A percentile compares a stretch with the other conserved stretches of the same genome.
Evolutionary conservation across 75 land plant genomes (phyloP).

Genomic region (Cupressus sempervirens): DNA sequence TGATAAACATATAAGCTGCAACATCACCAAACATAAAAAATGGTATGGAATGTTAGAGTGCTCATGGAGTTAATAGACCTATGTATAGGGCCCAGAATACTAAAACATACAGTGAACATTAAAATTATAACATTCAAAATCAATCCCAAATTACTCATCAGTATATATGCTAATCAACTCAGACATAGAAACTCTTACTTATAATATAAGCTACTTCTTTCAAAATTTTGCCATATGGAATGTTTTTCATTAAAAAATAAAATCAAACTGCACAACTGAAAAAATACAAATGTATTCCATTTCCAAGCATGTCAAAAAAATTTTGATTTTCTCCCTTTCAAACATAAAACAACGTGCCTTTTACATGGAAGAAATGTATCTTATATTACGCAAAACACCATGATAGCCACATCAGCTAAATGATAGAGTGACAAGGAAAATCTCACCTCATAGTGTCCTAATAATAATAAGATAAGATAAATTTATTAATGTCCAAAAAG

Average conservation of each 20-base stretch:
- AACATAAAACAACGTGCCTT: background rate
- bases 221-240: background rate
- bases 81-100: background rate
- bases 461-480: no score
- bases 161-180: background rate
- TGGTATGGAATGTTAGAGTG: background rate
- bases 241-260: background rate
- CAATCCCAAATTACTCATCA: background rate
- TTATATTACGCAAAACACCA: background rate
- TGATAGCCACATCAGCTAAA: background rate
- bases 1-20: constrained; percentile 70
- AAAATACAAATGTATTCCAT: background rate
- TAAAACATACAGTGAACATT: background rate
- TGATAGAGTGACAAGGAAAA: background rate
- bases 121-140: background rate
- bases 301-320: background rate
- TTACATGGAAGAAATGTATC: background rate
- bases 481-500: no score
- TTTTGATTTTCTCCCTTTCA: background rate
- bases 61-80: background rate
- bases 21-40: background rate
- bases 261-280: background rate
- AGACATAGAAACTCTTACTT: background rate
- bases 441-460: background rate
- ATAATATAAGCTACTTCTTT: background rate